These are phyloP conservation scores for Aspergillus persii DNA, from an alignment of 2,329 filamentous ascomycete genomes.

Conservation along the genomic window DNA sequence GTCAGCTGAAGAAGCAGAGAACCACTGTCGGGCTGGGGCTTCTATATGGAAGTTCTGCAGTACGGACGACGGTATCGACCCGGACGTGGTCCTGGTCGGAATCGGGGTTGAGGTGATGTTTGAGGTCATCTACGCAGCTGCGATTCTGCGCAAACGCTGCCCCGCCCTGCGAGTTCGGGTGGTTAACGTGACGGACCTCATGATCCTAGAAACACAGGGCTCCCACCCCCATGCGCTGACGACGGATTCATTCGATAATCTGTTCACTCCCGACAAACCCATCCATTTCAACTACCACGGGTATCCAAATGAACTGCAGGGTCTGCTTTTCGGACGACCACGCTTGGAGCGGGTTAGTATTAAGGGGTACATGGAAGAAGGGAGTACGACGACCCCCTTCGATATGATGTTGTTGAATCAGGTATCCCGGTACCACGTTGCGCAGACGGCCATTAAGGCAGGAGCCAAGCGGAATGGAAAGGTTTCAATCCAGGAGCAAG, in stretches of 20 bases:
- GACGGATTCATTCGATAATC: constrained; percentile 50
- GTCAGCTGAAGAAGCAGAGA: constrained; percentile 57
- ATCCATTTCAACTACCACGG: constrained; percentile 69
- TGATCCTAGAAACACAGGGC: constrained; percentile 58
- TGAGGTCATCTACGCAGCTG: constrained; percentile 61
- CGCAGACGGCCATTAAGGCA: constrained; percentile 52
- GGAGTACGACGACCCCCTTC: constrained; percentile 66
- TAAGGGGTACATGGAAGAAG: constrained; percentile 63
- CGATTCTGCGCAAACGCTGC: constrained; percentile 50
- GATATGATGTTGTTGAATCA: constrained; percentile 67
- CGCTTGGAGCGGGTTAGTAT: constrained; percentile 54
- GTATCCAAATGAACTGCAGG: constrained; percentile 60
- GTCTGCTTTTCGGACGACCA: constrained; percentile 59
- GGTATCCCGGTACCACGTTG: constrained; percentile 61
- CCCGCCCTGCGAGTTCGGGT: constrained; percentile 59
- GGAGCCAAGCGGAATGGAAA: constrained; percentile 50
- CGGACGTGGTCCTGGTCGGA: constrained; percentile 63
- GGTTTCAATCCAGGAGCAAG: constrained; percentile 47
- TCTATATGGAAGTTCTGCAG: constrained; percentile 63
- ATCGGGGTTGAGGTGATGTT: constrained; percentile 66
- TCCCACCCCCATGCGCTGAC: constrained; percentile 60
- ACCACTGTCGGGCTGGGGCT: constrained; percentile 59
- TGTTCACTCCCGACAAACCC: constrained; percentile 57
- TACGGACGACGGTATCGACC: constrained; percentile 54
- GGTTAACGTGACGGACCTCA: constrained; percentile 65